Conservation (phyloP, 2,329 filamentous ascomycete genomes). For the Fusarium albosuccineum region DNA sequence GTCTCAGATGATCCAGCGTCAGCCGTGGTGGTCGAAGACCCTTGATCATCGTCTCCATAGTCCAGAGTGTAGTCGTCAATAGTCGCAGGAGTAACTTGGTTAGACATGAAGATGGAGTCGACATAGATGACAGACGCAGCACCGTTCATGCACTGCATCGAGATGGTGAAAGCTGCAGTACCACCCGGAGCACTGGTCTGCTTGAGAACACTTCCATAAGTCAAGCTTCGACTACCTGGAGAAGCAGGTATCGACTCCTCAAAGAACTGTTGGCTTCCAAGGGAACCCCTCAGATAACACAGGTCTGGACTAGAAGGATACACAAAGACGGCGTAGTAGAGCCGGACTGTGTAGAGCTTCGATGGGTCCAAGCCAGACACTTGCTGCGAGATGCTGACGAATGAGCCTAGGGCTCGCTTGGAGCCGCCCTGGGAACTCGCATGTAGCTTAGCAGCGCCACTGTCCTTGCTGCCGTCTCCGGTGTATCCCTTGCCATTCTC, state of each 20-base stretch:
- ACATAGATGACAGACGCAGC: constrained; percentile 9
- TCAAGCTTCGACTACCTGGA: background rate
- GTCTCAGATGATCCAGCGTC: no score
- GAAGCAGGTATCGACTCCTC: constrained; percentile 4
- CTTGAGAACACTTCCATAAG: constrained; percentile 1
- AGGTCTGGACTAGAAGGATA: background rate
- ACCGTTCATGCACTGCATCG: constrained; percentile 9
- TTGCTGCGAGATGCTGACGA: constrained; percentile 17
- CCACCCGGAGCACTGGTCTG: background rate
- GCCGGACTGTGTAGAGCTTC: constrained; percentile 25
- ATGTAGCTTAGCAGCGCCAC: background rate
- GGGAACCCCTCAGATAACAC: constrained; percentile 18
- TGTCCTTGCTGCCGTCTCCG: constrained; percentile 20
- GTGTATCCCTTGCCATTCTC: constrained; percentile 5
- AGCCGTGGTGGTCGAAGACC: background rate
- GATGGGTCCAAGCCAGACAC: constrained; percentile 7
- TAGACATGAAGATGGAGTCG: constrained; percentile 35
- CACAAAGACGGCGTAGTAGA: constrained; percentile 17
- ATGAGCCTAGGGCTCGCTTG: constrained; percentile 10
- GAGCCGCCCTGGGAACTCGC: background rate
- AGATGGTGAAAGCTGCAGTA: constrained; percentile 1
- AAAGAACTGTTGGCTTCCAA: constrained; percentile 13
- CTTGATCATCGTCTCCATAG: constrained; percentile 6
- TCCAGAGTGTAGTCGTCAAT: constrained; percentile 22
- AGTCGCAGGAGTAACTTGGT: constrained; percentile 28